Conservation (phyloP, 805 yeast species). For the Ogataea degrootiae region DNA sequence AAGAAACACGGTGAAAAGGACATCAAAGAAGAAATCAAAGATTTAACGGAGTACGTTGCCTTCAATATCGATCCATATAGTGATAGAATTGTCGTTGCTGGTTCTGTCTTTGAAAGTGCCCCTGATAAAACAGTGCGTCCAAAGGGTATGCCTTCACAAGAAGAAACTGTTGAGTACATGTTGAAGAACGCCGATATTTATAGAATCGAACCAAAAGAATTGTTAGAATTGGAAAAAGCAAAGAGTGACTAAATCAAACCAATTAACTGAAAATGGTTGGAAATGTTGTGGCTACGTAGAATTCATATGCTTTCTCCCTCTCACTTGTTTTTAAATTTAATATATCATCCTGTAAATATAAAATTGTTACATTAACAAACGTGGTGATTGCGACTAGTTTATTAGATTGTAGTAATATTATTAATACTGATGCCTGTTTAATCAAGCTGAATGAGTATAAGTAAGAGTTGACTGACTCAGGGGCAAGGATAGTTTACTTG, state of each 20-base stretch:
- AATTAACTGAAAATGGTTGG: not conserved
- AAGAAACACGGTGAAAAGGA: constrained; percentile 39
- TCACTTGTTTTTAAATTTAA: not conserved
- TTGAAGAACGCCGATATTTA: constrained; percentile 32
- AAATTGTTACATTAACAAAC: too few relatives aligned
- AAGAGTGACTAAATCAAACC: not conserved
- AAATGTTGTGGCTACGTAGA: too few relatives aligned
- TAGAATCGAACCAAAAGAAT: constrained; percentile 30
- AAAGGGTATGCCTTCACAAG: constrained; percentile 24
- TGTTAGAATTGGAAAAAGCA: constrained; percentile 2
- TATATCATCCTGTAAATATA: not conserved
- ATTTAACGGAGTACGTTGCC: constrained; percentile 57
- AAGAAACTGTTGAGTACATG: constrained; percentile 29
- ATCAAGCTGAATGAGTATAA: too few relatives aligned
- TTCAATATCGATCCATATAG: constrained; percentile 59
- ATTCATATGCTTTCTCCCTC: not conserved
- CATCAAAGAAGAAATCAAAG: constrained; percentile 42
- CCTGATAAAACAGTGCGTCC: constrained; percentile 33
- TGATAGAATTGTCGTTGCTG: constrained; percentile 54
- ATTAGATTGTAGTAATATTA: too few relatives aligned
- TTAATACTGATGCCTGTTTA: too few relatives aligned
- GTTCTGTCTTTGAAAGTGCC: constrained; percentile 60
- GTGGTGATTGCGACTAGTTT: too few relatives aligned
- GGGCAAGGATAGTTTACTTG: too few relatives aligned
- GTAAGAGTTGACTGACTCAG: too few relatives aligned